Evolutionary conservation across 345 rosid genomes (phyloP).

Genomic region (Garcia nutans): DNA sequence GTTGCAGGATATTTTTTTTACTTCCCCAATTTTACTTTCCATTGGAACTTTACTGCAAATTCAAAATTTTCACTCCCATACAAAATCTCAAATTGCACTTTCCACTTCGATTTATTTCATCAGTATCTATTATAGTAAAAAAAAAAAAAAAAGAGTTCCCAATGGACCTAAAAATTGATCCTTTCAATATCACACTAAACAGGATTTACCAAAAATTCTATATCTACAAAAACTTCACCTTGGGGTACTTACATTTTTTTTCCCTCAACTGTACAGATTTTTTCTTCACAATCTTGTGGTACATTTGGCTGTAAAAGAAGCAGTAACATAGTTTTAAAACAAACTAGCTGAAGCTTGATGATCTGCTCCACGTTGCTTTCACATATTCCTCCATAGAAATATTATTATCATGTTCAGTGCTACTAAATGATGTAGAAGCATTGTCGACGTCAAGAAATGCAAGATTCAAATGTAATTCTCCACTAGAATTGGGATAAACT

Average conservation of each 20-base stretch:
- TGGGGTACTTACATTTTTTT: slow-evolving; percentile 12
- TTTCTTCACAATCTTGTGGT: background rate
- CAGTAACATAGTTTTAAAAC: background rate
- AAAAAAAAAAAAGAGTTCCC: background rate
- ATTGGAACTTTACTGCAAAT: no score
- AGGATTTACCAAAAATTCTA: slow-evolving; percentile 7
- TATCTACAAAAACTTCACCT: slow-evolving; percentile 20
- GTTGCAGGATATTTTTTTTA: background rate
- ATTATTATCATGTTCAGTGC: slow-evolving; percentile 55
- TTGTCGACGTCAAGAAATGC: slow-evolving; percentile 73
- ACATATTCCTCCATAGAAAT: slow-evolving; percentile 50
- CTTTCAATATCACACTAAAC: background rate
- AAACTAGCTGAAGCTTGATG: slow-evolving; percentile 55
- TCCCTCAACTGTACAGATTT: background rate
- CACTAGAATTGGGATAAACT: slow-evolving; percentile 68
- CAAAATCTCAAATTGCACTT: background rate
- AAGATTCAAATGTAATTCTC: slow-evolving; percentile 55
- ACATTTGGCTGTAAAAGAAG: background rate
- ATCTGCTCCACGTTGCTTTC: slow-evolving; percentile 60
- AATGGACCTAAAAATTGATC: background rate
- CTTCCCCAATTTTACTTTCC: background rate
- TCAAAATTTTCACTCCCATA: no score
- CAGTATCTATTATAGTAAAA: background rate
- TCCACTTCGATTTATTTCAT: slow-evolving; percentile 1
- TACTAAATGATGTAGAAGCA: slow-evolving; percentile 61